Evolutionary conservation across 2,329 filamentous ascomycete genomes (phyloP).

Genomic region (Pseudonectria buxi): DNA sequence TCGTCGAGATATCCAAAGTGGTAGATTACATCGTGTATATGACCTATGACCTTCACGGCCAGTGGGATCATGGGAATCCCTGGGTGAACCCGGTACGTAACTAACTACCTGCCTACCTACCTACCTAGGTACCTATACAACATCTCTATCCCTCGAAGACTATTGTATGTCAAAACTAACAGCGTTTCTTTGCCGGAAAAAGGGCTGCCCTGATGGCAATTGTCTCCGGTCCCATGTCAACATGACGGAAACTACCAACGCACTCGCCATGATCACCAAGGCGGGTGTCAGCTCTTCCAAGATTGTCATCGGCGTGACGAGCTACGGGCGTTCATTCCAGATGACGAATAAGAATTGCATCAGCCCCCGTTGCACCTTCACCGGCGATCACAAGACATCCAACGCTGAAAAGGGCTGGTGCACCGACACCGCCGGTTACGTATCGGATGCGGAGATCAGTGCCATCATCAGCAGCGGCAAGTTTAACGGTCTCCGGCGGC

Average conservation of each 20-base stretch:
- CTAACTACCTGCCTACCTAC: too few species aligned
- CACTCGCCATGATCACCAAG: slow-evolving; percentile 30
- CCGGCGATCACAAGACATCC: slow-evolving; percentile 13
- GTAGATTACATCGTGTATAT: slow-evolving; percentile 31
- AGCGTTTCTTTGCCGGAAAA: too few species aligned
- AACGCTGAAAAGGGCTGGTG: slow-evolving; percentile 19
- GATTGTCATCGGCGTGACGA: slow-evolving; percentile 25
- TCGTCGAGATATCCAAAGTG: slow-evolving; percentile 17
- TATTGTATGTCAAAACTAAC: too few species aligned
- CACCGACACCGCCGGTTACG: slow-evolving; percentile 23
- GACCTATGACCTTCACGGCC: slow-evolving; percentile 30
- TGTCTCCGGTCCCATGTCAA: slow-evolving; percentile 32
- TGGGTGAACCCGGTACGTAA: slow-evolving; percentile 11
- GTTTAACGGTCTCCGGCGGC: slow-evolving; percentile 5
- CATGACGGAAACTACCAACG: slow-evolving; percentile 25
- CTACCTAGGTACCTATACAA: too few species aligned
- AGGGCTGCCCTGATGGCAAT: slow-evolving; percentile 24
- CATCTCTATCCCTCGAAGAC: too few species aligned
- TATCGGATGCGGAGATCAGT: slow-evolving; percentile 25
- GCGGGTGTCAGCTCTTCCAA: slow-evolving; percentile 25
- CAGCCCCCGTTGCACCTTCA: slow-evolving; percentile 19
- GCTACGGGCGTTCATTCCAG: slow-evolving; percentile 27
- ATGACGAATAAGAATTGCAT: slow-evolving; percentile 25
- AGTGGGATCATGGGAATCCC: slow-evolving; percentile 27
- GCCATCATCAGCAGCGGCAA: slow-evolving; percentile 14